Evolutionary conservation across 345 rosid genomes (phyloP).

Genomic region (Camelina neglecta): DNA sequence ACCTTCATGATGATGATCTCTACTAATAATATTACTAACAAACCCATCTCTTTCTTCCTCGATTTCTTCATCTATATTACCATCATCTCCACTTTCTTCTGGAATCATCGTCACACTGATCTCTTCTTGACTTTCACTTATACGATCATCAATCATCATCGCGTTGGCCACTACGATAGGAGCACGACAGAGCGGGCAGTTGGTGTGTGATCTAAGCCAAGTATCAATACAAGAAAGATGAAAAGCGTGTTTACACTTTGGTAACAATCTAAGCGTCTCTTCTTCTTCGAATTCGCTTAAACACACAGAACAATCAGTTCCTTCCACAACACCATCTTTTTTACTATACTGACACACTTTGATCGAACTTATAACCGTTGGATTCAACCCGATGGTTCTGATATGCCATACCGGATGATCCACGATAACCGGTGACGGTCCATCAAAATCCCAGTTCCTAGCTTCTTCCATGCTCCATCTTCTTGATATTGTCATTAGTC

Average conservation of each 20-base stretch:
- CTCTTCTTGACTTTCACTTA: conserved; percentile 33
- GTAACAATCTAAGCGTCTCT: conserved; percentile 63
- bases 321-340: conserved; percentile 60
- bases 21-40: conserved; percentile 27
- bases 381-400: conserved; percentile 63
- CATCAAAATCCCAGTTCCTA: conserved; percentile 47
- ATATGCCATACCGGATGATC: conserved; percentile 81
- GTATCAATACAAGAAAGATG: conserved; percentile 75
- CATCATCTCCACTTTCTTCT: conserved; percentile 38
- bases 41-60: conserved; percentile 39
- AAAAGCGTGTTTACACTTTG: conserved; percentile 82
- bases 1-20: conserved; percentile 9
- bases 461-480: conserved; percentile 38
- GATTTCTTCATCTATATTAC: conserved; percentile 34
- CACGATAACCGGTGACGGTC: conserved; percentile 47
- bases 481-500: conserved; percentile 35
- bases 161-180: conserved; percentile 44
- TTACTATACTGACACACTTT: conserved; percentile 54
- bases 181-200: conserved; percentile 70
- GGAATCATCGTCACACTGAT: conserved; percentile 20
- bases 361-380: conserved; percentile 60
- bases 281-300: conserved; percentile 73
- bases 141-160: conserved; percentile 11
- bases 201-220: conserved; percentile 76
- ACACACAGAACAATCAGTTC: conserved; percentile 82